Evolutionary conservation across 73 alveolate genomes (phyloP).

Genomic region (Symbiodinium natans): DNA sequence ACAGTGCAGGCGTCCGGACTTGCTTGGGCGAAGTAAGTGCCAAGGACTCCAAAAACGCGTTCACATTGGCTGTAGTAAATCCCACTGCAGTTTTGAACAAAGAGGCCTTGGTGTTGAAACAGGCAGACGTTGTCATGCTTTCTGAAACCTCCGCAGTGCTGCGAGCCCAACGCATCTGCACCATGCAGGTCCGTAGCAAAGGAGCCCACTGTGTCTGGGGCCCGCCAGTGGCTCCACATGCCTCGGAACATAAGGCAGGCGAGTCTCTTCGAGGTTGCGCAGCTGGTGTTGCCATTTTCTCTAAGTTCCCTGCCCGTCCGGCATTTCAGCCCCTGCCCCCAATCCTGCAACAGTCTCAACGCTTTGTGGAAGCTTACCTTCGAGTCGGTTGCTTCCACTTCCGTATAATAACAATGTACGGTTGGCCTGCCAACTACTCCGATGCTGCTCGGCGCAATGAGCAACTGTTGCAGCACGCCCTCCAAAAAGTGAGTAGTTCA

Average conservation of each 20-base stretch:
- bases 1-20: too few species aligned
- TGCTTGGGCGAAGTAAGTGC: too few species aligned
- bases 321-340: neutral
- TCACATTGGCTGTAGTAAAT: neutral
- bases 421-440: neutral
- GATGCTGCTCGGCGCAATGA: neutral
- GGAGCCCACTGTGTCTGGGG: neutral
- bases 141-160: neutral
- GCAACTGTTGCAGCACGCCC: neutral
- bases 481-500: neutral
- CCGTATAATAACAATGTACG: neutral
- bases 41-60: too few species aligned
- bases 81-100: neutral
- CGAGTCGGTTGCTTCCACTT: neutral
- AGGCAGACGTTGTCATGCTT: neutral
- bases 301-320: neutral
- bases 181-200: neutral
- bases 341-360: neutral
- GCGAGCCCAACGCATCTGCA: neutral
- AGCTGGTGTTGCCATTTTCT: neutral
- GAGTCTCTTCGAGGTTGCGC: neutral
- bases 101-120: neutral
- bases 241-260: neutral
- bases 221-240: neutral
- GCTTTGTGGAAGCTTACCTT: neutral